Base-by-base conservation (phyloP, 306 rosid genomes). In the Lithocarpus polystachyus region DNA sequence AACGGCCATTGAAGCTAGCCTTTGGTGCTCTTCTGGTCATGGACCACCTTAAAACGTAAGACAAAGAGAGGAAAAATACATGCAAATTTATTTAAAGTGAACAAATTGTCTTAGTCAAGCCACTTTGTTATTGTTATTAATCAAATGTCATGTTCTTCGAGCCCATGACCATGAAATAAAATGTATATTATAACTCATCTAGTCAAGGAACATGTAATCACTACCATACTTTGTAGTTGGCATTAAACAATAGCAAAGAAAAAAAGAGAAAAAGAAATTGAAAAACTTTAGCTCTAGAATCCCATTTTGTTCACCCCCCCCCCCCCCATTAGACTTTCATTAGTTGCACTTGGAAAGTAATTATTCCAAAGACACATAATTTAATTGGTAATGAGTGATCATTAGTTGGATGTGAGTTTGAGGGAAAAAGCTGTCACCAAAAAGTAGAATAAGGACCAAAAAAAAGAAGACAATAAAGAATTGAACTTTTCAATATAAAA, bases 391-490 rank as follows among this genome's bases (percentile, higher is more conserved):
- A 73, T 73, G 70, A 83, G 72, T 80, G 82, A 84, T 82, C 79
- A 74, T 81, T 81, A 83, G 89, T 79, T 86, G 86, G 84, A 85
- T 80, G 55, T 74, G 89, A 84, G 77, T 74, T 59, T 48, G 80
- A 77, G 81, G 71, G 67, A 64, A 74, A 86, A 86, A 84, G 88
- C 43, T 86, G 85, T 65, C 81, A 75, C 80, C 29, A 54, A 74
- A 80, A 84, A 80, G 79, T 74, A 74, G 77, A 82, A 81, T 80
- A 68, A 84, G 84, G 79, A 82, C 86, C 73, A 45, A 74, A 71
- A 72, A 40, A 76, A 56, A 77, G 82, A 79, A 73, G 87, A 83
- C 80, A 88, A 75, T 72, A 82, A 78, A 76, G 61, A 74, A 23
- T 23, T 75, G 74, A 72, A 22, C 74, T 79, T 76, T 75, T 31